Evolutionary conservation across 345 rosid genomes (phyloP), one percentile per base, ranked within the genome.

Genomic region (Salix exigua): DNA sequence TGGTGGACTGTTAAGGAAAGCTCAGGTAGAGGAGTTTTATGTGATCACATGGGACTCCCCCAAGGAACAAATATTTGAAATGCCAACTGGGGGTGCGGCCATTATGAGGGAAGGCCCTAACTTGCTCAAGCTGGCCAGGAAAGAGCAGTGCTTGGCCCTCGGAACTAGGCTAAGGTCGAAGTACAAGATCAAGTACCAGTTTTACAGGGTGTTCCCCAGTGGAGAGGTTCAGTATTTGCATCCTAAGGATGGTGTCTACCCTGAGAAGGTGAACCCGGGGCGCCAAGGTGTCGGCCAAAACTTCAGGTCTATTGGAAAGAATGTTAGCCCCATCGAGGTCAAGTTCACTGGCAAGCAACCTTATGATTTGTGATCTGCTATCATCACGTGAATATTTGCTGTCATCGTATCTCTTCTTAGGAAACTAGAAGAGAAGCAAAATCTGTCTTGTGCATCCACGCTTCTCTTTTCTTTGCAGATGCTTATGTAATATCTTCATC

Each of bases 121-220:
- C 84, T 64, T 94, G 88, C 85, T 94, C 71, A 94, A 94, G 86
- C 51, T 94, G 83, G 97, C 96, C 4, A 90, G 98, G 93, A 94
- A 94, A 79, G 98, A 94, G 75, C 97, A 92, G 87, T 94, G 97
- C 82, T 74, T 94, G 84, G 97, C 97, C 10, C 89, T 92, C 7
- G 98, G 97, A 4, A 94, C 98, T 7, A 84, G 97, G 64, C 85
- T 94, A 30, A 90, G 99, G 79, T 95, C 99, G 2, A 95, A 95
- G 88, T 95, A 95, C 89, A 95, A 95, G 94, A 95, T 95, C 70
- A 89, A 78, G n/a, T 95, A 95, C 86, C 97, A 92, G 85, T 95
- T 95, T 66, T 95, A 92, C 88, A 83, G 97, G 82, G 97, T 95
- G 17, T 95, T 95, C 81, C 99, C 97, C 0, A 92, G 90, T 23